Conservation (phyloP, 768 basidiomycete genomes). For the Tulasnella sp. region DNA sequence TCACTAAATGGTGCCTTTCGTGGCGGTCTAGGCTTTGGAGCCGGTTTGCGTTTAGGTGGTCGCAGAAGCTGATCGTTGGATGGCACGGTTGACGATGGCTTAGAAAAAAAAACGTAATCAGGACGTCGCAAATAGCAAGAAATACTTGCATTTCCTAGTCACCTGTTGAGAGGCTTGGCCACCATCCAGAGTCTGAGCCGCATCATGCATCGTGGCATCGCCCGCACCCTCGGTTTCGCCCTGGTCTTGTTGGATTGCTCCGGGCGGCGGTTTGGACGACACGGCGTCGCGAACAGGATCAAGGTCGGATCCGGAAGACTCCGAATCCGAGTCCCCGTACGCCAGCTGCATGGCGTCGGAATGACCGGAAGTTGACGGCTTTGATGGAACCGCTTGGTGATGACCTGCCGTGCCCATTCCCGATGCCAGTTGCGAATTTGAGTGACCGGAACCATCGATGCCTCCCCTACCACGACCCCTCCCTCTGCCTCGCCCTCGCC, state of each 20-base stretch:
- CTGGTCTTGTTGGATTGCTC: constrained; percentile 8
- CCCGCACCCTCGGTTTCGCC: neutral
- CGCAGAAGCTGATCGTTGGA: neutral
- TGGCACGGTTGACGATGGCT: neutral
- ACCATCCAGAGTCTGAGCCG: constrained; percentile 32
- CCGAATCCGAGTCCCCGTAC: constrained; percentile 32
- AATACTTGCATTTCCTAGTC: neutral
- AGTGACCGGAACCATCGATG: neutral
- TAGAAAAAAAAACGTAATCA: neutral
- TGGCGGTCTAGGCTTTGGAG: constrained; percentile 38
- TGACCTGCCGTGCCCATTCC: neutral
- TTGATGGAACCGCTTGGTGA: neutral
- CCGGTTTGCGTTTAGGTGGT: constrained; percentile 48
- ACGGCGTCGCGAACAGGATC: constrained; percentile 37
- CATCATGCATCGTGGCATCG: neutral
- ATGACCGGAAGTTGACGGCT: constrained; percentile 18
- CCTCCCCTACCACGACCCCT: neutral
- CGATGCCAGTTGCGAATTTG: neutral
- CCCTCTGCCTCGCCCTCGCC: neutral
- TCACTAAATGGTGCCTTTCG: constrained; percentile 59
- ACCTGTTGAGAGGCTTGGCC: constrained; percentile 35
- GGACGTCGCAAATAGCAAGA: neutral
- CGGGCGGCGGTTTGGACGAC: constrained; percentile 34
- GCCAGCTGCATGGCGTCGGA: constrained; percentile 32
- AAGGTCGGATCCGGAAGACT: constrained; percentile 34